Conservation (phyloP, 2,329 filamentous ascomycete genomes). For the Pseudopyrenochaeta lycopersici region DNA sequence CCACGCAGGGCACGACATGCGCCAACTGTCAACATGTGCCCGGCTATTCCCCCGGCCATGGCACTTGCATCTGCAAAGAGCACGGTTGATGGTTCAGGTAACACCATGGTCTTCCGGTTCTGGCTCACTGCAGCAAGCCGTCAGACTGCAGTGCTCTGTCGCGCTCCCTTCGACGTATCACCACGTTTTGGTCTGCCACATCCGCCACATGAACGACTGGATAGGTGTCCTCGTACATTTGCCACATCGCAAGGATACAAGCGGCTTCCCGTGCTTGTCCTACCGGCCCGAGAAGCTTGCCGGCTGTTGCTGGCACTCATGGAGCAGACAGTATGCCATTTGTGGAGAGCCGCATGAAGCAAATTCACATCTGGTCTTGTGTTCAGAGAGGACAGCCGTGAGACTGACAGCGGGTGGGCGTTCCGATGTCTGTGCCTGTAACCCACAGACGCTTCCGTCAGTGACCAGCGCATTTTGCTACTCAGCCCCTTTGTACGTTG, state of each 20-base stretch:
- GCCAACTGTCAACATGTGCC: slow-evolving; percentile 35
- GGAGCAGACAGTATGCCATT: slow-evolving; percentile 1
- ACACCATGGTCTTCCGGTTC: slow-evolving; percentile 7
- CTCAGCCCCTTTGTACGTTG: slow-evolving; percentile 5
- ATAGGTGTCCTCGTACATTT: slow-evolving; percentile 1
- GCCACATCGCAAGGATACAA: slow-evolving; percentile 4
- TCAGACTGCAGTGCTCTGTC: slow-evolving; percentile 3
- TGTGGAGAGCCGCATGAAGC: slow-evolving; percentile 6
- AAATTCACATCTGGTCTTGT: slow-evolving; percentile 3
- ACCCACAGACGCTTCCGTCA: background rate
- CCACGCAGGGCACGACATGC: slow-evolving; percentile 38
- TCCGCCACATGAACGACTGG: slow-evolving; percentile 10
- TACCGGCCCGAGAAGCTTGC: slow-evolving; percentile 10
- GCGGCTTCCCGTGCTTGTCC: slow-evolving; percentile 15
- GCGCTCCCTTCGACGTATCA: slow-evolving; percentile 8
- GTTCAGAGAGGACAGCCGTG: slow-evolving; percentile 5
- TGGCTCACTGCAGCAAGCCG: slow-evolving; percentile 12
- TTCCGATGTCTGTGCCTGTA: slow-evolving; percentile 9
- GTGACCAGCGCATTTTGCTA: background rate
- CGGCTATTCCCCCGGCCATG: slow-evolving; percentile 13
- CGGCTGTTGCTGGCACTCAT: background rate
- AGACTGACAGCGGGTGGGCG: slow-evolving; percentile 22
- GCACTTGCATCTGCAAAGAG: slow-evolving; percentile 15
- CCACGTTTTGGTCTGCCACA: slow-evolving; percentile 18
- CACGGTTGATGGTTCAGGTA: slow-evolving; percentile 7